These are phyloP conservation scores for Letharia lupina DNA, from an alignment of 495 filamentous ascomycete species.

Conservation along the genomic window DNA sequence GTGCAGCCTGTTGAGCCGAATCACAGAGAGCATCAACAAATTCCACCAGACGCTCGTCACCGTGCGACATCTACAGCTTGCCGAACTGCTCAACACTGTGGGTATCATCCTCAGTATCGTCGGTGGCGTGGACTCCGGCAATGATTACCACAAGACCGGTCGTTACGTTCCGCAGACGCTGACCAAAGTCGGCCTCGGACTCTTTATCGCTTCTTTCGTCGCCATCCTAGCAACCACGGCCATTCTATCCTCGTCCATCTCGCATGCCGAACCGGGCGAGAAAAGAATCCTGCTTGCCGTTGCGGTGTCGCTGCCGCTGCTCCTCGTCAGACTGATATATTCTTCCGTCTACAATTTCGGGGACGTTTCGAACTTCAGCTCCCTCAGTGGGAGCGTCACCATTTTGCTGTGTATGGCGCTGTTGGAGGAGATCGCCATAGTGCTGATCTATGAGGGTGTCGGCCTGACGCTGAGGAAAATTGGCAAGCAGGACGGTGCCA, in stretches of 20 bases:
- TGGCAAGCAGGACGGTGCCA: background rate
- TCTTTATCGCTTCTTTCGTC: conserved; percentile 30
- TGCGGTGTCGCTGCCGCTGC: background rate
- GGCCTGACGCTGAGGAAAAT: background rate
- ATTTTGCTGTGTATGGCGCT: background rate
- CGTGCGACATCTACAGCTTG: background rate
- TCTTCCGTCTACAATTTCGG: background rate
- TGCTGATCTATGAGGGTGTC: background rate
- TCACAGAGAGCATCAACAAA: background rate
- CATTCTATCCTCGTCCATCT: conserved; percentile 13
- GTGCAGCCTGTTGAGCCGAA: background rate
- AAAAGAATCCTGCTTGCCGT: background rate
- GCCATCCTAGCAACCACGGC: conserved; percentile 24
- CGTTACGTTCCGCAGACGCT: conserved; percentile 20
- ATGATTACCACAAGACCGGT: conserved; percentile 6
- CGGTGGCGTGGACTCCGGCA: background rate
- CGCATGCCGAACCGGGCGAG: background rate
- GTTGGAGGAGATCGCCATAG: background rate
- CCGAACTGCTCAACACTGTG: background rate
- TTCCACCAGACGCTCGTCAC: background rate
- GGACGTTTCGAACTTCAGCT: background rate
- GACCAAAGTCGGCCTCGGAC: conserved; percentile 27
- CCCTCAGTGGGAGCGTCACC: background rate
- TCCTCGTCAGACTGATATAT: background rate
- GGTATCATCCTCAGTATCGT: background rate